Conservation (phyloP, 306 rosid species). For the Inga leiocalycina region DNA sequence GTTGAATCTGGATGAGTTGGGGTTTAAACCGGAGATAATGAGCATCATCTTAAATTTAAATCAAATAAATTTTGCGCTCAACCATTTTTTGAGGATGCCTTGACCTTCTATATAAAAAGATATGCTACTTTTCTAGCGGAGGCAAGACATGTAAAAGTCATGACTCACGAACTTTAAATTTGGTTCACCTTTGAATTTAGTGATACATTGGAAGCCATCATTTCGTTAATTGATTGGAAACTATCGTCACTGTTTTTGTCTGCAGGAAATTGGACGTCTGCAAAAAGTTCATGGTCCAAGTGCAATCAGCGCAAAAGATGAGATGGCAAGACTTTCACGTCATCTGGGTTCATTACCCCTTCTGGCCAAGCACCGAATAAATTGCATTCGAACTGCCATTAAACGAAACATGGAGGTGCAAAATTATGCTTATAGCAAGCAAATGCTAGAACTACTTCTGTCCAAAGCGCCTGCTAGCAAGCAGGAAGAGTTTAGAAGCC, state of each 20-base stretch:
- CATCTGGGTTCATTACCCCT: constrained; percentile 97
- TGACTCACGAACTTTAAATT: neutral
- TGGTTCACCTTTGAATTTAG: neutral
- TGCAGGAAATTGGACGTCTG: constrained; percentile 94
- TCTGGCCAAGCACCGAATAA: constrained; percentile 90
- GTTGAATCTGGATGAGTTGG: constrained; percentile 21
- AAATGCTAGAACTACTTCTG: constrained; percentile 90
- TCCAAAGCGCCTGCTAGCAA: constrained; percentile 92
- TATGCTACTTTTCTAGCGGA: neutral
- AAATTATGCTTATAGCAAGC: constrained; percentile 83
- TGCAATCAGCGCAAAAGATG: constrained; percentile 96
- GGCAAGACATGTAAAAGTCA: neutral
- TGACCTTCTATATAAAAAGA: constrained; percentile 8
- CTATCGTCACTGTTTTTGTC: constrained; percentile 21
- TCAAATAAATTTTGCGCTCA: neutral
- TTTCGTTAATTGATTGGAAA: constrained; percentile 23
- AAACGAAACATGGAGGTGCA: constrained; percentile 98
- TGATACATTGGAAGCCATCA: constrained; percentile 3
- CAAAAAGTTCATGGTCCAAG: constrained; percentile 87
- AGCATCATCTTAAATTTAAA: constrained; percentile 14
- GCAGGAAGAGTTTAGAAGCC: constrained; percentile 92
- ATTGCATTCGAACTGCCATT: constrained; percentile 95
- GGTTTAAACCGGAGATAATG: constrained; percentile 15
- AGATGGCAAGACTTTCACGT: constrained; percentile 97
- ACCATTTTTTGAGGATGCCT: neutral